Percentiles rank a stretch among this genome's conserved stretches.
phyloP scores from a whole-genome alignment of 768 basidiomycete genomes.

The Termitomyces sp. region DNA sequence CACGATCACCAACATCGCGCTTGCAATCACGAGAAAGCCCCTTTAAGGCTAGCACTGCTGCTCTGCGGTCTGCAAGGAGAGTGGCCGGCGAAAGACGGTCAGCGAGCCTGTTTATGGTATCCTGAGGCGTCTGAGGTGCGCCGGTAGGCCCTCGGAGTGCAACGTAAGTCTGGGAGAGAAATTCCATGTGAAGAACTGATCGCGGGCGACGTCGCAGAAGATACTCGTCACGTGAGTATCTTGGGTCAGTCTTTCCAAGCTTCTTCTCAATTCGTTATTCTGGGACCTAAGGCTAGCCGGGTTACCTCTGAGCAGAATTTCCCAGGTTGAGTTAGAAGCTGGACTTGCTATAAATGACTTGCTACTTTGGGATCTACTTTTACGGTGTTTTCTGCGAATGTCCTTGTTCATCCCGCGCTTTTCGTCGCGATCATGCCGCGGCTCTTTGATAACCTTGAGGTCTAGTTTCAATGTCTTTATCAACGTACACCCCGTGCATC shows the following conservation, averaged over 20 bases:
- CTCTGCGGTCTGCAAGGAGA: conserved; percentile 85
- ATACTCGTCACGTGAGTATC: conserved; percentile 8
- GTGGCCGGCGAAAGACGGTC: conserved; percentile 89
- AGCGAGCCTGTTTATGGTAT: conserved; percentile 83
- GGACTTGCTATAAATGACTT: not conserved
- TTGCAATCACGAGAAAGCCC: conserved; percentile 90
- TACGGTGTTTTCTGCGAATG: not conserved
- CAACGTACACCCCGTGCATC: not conserved
- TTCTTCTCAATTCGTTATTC: not conserved
- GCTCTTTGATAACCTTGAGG: not conserved
- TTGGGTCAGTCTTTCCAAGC: not conserved
- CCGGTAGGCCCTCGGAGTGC: conserved; percentile 82
- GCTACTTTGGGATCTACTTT: not conserved
- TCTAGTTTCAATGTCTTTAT: no score
- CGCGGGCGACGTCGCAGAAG: not conserved
- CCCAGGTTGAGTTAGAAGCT: not conserved
- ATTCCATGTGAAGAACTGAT: conserved; percentile 53
- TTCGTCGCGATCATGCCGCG: not conserved
- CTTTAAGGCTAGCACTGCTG: conserved; percentile 90
- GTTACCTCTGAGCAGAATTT: not conserved
- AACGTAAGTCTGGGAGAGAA: conserved; percentile 80
- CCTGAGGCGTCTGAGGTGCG: conserved; percentile 74
- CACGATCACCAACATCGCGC: conserved; percentile 76
- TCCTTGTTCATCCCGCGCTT: not conserved
- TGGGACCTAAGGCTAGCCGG: not conserved